These are phyloP conservation scores for Angophora floribunda DNA, from an alignment of 345 rosid genomes.

Conservation along the genomic window DNA sequence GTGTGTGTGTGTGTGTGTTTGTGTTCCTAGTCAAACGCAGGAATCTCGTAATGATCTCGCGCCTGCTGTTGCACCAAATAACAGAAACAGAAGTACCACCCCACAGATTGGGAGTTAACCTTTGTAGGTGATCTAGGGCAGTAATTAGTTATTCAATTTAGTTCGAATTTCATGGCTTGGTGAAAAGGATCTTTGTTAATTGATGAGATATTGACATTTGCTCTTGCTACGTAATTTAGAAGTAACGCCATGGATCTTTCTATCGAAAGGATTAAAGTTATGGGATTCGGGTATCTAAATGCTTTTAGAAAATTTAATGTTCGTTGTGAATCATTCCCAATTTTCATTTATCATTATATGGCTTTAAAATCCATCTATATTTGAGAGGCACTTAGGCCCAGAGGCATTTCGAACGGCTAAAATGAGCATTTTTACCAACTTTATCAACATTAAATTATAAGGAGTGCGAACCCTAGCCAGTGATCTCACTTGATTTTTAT, in stretches of 20 bases:
- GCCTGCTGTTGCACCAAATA: not conserved
- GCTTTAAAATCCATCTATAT: not conserved
- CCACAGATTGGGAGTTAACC: not conserved
- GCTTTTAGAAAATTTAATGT: not conserved
- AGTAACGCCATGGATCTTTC: not conserved
- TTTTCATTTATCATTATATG: not conserved
- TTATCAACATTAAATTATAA: too few species aligned
- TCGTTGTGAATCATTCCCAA: not conserved
- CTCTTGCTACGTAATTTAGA: not conserved
- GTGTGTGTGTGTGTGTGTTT: not conserved
- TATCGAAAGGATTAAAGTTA: not conserved
- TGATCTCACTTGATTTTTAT: too few species aligned
- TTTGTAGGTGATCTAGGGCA: not conserved
- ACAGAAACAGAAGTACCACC: not conserved
- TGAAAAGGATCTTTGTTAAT: not conserved
- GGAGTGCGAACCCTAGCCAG: rapidly evolving
- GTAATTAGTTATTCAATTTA: not conserved
- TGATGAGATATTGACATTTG: not conserved
- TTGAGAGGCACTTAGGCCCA: not conserved
- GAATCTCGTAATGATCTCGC: not conserved
- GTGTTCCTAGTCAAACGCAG: not conserved
- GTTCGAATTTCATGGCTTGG: not conserved
- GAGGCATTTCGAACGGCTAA: not conserved
- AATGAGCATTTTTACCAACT: not conserved
- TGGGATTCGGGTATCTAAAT: not conserved